phyloP scores from a whole-genome alignment of 2,329 filamentous ascomycete species.

The Exophiala sideris region DNA sequence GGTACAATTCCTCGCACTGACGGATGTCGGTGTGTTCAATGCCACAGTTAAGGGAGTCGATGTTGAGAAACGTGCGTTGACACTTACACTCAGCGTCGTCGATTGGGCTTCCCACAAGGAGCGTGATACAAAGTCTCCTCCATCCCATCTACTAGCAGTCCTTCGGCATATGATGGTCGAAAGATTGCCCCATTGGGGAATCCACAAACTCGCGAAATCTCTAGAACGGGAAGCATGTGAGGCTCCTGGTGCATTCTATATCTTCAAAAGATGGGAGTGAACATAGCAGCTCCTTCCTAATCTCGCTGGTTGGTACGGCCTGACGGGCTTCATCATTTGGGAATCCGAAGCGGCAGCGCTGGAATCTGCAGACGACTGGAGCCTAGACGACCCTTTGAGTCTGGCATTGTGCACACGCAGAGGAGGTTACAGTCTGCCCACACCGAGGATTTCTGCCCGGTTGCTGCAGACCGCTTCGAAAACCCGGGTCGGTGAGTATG shows the following conservation, averaged over 20 bases:
- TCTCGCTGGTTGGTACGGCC: not conserved
- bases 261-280: not conserved
- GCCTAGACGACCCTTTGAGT: not conserved
- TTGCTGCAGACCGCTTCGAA: not conserved
- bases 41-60: not conserved
- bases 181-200: not conserved
- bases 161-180: not conserved
- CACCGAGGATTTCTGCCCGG: not conserved
- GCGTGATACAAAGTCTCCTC: not conserved
- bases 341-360: not conserved
- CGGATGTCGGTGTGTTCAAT: not conserved
- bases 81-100: not conserved
- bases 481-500: not conserved
- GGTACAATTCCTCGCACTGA: not conserved
- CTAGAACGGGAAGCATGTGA: no score
- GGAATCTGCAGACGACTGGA: not conserved
- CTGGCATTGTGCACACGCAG: not conserved
- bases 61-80: not conserved
- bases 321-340: not conserved
- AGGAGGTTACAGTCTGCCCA: not conserved
- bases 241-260: not conserved
- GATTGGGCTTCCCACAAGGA: not conserved
- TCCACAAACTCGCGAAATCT: not conserved
- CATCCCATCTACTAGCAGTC: not conserved
- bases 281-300: not conserved